Evolutionary conservation across 2,329 filamentous ascomycete species (phyloP), one percentile per base, ranked within the genome.

Genomic region (Pleurostoma richardsiae): DNA sequence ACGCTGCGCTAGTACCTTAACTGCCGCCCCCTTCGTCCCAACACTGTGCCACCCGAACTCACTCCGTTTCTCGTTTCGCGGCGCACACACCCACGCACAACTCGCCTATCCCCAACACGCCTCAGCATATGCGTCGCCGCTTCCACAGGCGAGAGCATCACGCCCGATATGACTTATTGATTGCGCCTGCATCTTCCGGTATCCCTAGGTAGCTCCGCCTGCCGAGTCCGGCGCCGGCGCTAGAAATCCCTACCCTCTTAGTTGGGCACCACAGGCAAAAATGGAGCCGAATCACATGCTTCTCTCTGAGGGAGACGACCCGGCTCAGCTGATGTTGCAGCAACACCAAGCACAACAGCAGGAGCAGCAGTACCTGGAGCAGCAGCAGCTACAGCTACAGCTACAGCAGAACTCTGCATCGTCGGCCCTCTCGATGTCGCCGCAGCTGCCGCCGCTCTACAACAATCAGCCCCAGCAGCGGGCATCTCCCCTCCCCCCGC

Each of bases 271-370:
- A 8, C 8, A 8, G 8, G 33, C 33, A 8, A 36, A 8, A 8
- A 36, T 36, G 33, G 70, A 70, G 56, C 63, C 65, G 52, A 67
- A 67, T 73, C 72, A 73, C 70, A 73, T 74, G 71, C 49, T 43
- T 30, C 64, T 70, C 56, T 57, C 61, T 46, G 57, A 57, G 49
- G 60, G 55, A 50, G 51, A 56, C 56, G 54, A 57, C 52, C 46
- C 33, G 33, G n/a, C 33, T 36, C 33, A 8, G 33, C 33, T 8
- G 33, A 36, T 44, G 41, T 41, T 45, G 39, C 40, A 49, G 29
- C 44, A 38, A 29, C 43, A 41, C 30, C 43, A 41, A 41, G 30
- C 29, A 29, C 43, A 48, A 30, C 40, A 10, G 41, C n/a, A 39
- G 11, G 8, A 33, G 39, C 41, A 26, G 30, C 39, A 40, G n/a